Percentiles rank a stretch among this genome's conserved stretches.
Evolutionary conservation across 306 rosid species (phyloP).

Genomic region (Lablab purpureus): DNA sequence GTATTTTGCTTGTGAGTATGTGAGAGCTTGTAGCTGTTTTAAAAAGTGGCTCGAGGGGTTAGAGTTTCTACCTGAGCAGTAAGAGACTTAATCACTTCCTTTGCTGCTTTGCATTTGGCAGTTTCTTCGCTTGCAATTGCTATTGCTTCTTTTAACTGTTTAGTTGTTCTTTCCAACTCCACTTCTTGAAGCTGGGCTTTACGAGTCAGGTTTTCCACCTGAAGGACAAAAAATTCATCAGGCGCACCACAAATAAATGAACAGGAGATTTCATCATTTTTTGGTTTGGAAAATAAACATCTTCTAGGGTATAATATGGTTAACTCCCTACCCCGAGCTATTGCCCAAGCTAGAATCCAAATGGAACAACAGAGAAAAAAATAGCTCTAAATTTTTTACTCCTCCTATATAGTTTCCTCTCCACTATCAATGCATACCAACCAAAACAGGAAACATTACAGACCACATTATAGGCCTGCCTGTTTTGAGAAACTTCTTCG

Average conservation of each 20-base stretch:
- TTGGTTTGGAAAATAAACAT: background rate
- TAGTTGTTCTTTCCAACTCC: slow-evolving; percentile 90
- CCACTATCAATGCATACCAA: background rate
- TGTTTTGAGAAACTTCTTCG: no score
- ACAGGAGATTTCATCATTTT: slow-evolving; percentile 23
- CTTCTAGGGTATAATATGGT: background rate
- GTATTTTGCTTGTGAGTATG: background rate
- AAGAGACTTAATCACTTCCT: slow-evolving; percentile 97
- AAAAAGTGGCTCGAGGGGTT: slow-evolving; percentile 11
- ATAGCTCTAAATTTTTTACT: background rate
- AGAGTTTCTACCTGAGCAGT: slow-evolving; percentile 79
- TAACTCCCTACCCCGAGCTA: background rate
- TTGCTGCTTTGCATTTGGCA: slow-evolving; percentile 91
- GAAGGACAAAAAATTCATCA: slow-evolving; percentile 36
- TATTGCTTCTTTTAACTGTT: slow-evolving; percentile 92
- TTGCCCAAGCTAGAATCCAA: background rate
- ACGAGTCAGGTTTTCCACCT: slow-evolving; percentile 92
- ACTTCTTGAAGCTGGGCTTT: slow-evolving; percentile 89
- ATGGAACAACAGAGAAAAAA: background rate
- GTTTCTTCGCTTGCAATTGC: slow-evolving; percentile 91
- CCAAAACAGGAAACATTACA: background rate
- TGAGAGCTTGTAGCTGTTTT: slow-evolving; percentile 5
- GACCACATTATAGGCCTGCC: background rate
- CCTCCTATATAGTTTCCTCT: background rate
- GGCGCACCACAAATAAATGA: slow-evolving; percentile 40